Evolutionary conservation across 441 rosid species (phyloP), one percentile per base, ranked within the genome.

Genomic region (Flueggea neowawraea): DNA sequence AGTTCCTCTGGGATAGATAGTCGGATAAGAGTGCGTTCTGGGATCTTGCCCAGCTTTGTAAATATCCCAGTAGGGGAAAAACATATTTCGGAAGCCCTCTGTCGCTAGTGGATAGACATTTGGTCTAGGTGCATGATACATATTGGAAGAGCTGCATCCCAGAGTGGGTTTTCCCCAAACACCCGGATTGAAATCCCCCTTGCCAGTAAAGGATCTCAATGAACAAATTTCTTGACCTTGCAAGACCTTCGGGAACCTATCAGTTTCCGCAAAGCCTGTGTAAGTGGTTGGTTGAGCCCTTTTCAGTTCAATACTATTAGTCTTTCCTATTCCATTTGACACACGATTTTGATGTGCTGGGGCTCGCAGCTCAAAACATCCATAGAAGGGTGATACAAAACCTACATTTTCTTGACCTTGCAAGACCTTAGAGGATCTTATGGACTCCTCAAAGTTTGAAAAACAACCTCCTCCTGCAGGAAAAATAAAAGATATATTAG

Each of bases 341-440:
- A 82, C 64, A 61, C 74, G 88, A 80, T 69, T 80, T 70, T 77
- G 91, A 72, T 66, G 88, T 55, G 81, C 73, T 2, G 78, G 73
- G 49, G 82, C 69, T 71, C 74, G 90, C 87, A 80, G 75, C 58
- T 78, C 87, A 62, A 86, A 86, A 80, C 75, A 55, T 31, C 90
- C 82, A 17, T 74, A 82, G 52, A 85, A 54, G 66, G 93, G 77
- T 78, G 95, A 85, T 55, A 78, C 80, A 51, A 83, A 87, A 84
- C 87, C 90, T 71, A 72, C 63, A 82, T 88, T 93, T 93, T 93
- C 98, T 93, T 93, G 98, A 93, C 98, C 98, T 90, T 90, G 98
- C 98, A 93, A 93, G 98, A 93, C 97, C 98, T 90, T 88, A 78
- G 97, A 93, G 95, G 98, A 83, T 81, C 91, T 78, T 59, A 86